Base-by-base conservation (phyloP, 129 eudicot genomes). In the Chrysanthemum seticuspe region DNA sequence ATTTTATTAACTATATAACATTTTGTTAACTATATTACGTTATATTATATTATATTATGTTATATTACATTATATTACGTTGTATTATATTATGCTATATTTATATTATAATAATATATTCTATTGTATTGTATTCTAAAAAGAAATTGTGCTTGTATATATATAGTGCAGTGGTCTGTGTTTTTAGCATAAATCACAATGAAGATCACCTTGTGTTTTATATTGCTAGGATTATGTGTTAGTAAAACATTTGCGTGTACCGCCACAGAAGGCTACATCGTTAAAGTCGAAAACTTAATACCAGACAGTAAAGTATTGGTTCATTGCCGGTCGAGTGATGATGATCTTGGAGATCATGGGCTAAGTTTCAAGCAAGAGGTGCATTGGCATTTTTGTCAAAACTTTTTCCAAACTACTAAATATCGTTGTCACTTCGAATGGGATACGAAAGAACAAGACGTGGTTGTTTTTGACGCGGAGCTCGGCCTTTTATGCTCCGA, bases 401-500 rank as follows among this genome's bases (percentile, higher is more conserved):
- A 27, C 14, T 31, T 63, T 63, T 10, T 14, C 3, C 4, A 10
- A 1, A 63, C 10, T 4, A 63, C 68, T 21, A 3, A 12, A 5
- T 63, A 13, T 25, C 48, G 19, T 9, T 67, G 62, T 57, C 62
- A 57, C n/a, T 57, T 57, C 62, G 7, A 57, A n/a, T 57, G 62
- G 62, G 27, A 16, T 31, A 25, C 27, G 21, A 57, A 16, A 16
- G 62, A 57, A 57, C 62, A 57, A 57, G 62, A n/a, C 2, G 16
- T 16, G 2, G 47, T 25, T 63, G 68, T 63, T 12, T 63, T 63
- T 27, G 13, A 63, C 15, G 15, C 2, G 10, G 57, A 52, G 10
- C 5, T 52, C 1, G 10, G 57, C 44, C 44, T 36, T 52, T 1
- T 10, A 0, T 52, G 57, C 16, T 52, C 13, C 57, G 0, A 0